Evolutionary conservation across 352 stramenopile genomes (phyloP).

Genomic region (Phytophthora tentaculata): DNA sequence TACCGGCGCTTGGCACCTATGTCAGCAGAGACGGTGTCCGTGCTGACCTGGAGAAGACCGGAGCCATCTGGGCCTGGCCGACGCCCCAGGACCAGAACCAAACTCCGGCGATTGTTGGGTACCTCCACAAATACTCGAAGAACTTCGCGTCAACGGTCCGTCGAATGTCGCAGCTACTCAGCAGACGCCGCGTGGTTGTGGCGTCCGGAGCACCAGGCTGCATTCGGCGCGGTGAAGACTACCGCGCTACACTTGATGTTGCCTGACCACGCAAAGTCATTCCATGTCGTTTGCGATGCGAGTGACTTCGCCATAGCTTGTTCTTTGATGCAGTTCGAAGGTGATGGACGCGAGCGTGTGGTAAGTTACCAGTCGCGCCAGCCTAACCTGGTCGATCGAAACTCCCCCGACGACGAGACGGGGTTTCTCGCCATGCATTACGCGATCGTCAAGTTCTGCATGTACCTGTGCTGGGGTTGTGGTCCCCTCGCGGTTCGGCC

Average conservation of each 20-base stretch:
- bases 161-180: neutral
- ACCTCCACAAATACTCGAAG: neutral
- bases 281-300: no score
- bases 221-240: no score
- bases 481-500: no score
- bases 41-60: slow-evolving; percentile 25
- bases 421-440: neutral
- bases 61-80: slow-evolving; percentile 22
- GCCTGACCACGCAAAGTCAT: neutral
- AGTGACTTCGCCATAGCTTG: neutral
- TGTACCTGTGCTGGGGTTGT: no score
- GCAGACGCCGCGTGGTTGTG: no score
- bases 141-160: neutral
- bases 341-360: neutral
- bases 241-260: neutral
- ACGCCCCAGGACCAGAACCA: slow-evolving; percentile 3
- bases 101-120: slow-evolving; percentile 2
- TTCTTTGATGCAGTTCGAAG: neutral
- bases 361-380: slow-evolving; percentile 31
- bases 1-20: slow-evolving; percentile 36
- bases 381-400: neutral
- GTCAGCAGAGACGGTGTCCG: slow-evolving; percentile 13
- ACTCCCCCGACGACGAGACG: slow-evolving; percentile 6
- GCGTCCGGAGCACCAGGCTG: no score
- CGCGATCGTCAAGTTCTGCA: slow-evolving; percentile 32